Evolutionary conservation across 768 basidiomycete species (phyloP).

Genomic region (Tulasnella sp.): DNA sequence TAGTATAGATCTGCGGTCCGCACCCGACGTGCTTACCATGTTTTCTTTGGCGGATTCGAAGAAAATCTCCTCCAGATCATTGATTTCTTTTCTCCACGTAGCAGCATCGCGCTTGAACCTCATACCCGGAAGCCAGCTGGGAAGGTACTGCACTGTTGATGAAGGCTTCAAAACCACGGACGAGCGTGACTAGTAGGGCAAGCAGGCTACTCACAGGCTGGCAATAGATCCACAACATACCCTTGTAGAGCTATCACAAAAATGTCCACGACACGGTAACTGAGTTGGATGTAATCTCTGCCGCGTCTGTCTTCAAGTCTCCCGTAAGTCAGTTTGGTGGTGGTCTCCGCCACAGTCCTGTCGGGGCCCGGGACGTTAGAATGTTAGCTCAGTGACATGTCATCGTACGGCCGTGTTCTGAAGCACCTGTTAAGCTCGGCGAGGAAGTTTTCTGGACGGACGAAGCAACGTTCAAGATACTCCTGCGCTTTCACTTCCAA

Average conservation of each 20-base stretch:
- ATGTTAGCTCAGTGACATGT: neutral
- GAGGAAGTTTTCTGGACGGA: neutral
- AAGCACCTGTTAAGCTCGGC: neutral
- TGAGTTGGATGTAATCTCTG: neutral
- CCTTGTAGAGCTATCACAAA: neutral
- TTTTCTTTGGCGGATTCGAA: neutral
- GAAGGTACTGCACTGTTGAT: constrained; percentile 1
- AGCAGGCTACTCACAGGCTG: neutral
- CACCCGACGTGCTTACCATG: neutral
- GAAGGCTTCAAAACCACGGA: neutral
- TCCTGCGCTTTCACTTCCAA: neutral
- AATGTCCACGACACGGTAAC: neutral
- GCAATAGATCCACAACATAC: neutral
- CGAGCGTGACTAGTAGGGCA: neutral
- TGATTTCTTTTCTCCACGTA: neutral
- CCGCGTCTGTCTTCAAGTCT: neutral
- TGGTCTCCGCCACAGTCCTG: neutral
- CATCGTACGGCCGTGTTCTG: neutral
- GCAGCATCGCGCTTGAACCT: neutral
- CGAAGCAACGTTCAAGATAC: neutral
- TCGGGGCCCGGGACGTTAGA: neutral
- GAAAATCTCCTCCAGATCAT: neutral
- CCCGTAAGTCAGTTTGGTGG: neutral
- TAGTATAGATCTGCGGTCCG: neutral
- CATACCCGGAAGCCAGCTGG: neutral